Evolutionary conservation across 2,329 filamentous ascomycete species (phyloP).

Genomic region (Graphilbum ipis-grandicollis): DNA sequence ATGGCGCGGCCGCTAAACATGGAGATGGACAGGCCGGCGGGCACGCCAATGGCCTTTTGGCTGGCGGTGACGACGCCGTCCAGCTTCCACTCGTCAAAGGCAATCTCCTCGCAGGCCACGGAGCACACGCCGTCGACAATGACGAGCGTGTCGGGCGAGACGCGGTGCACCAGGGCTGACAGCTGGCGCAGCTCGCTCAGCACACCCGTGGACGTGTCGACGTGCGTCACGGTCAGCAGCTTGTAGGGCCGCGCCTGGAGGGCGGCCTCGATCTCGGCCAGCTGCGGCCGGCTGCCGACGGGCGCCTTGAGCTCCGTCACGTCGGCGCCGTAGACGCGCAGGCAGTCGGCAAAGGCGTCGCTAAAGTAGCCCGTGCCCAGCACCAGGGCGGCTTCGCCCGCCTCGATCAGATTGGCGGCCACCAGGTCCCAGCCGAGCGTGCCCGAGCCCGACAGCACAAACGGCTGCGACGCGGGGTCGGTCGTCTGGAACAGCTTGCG

Average conservation of each 20-base stretch:
- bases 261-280: conserved; percentile 75
- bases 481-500: conserved; percentile 90
- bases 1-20: conserved; percentile 87
- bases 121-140: conserved; percentile 95
- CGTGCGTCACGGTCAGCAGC: conserved; percentile 84
- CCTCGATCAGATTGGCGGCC: conserved; percentile 80
- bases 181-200: conserved; percentile 78
- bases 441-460: conserved; percentile 84
- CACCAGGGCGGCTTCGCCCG: conserved; percentile 78
- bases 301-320: conserved; percentile 80
- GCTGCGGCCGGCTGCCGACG: conserved; percentile 73
- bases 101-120: conserved; percentile 88
- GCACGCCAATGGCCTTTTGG: conserved; percentile 93
- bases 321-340: conserved; percentile 78
- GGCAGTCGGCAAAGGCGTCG: conserved; percentile 83
- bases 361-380: conserved; percentile 96
- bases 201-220: conserved; percentile 93
- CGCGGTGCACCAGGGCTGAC: conserved; percentile 63
- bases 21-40: conserved; percentile 82
- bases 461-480: conserved; percentile 68
- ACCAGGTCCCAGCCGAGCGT: conserved; percentile 96
- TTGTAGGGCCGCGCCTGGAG: conserved; percentile 88
- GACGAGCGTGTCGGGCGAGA: conserved; percentile 81
- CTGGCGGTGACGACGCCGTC: conserved; percentile 88
- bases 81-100: conserved; percentile 86